Conservation (phyloP, 2,329 filamentous ascomycete species). For the Pestalotiopsis sp. region DNA sequence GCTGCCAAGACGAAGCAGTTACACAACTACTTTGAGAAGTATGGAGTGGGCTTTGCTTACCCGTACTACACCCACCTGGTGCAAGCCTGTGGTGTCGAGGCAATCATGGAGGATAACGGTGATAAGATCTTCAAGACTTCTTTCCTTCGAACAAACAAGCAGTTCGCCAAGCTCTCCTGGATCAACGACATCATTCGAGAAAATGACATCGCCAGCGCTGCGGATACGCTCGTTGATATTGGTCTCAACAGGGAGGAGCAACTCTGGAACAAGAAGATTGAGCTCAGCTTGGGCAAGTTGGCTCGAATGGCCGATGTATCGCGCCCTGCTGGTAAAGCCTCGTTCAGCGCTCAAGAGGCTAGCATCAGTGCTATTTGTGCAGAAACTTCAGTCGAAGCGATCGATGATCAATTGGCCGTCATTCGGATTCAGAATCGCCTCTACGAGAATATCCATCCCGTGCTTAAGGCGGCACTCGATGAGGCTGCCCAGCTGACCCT, state of each 20-base stretch:
- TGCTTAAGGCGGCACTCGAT: slow-evolving; percentile 75
- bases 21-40: slow-evolving; percentile 60
- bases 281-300: slow-evolving; percentile 87
- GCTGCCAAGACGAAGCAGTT: slow-evolving; percentile 51
- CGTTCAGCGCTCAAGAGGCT: slow-evolving; percentile 27
- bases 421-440: slow-evolving; percentile 80
- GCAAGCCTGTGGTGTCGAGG: slow-evolving; percentile 63
- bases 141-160: slow-evolving; percentile 73
- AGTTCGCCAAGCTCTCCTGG: slow-evolving; percentile 83
- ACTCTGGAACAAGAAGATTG: slow-evolving; percentile 91
- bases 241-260: slow-evolving; percentile 75
- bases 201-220: slow-evolving; percentile 74
- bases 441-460: slow-evolving; percentile 68
- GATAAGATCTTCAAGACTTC: slow-evolving; percentile 74
- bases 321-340: slow-evolving; percentile 31
- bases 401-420: slow-evolving; percentile 67
- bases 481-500: slow-evolving; percentile 76
- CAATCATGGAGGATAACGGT: slow-evolving; percentile 70
- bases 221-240: slow-evolving; percentile 69
- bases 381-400: slow-evolving; percentile 44
- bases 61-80: slow-evolving; percentile 83
- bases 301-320: slow-evolving; percentile 67
- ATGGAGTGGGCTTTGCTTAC: slow-evolving; percentile 69
- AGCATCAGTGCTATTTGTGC: slow-evolving; percentile 24
- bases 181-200: slow-evolving; percentile 88